Percentiles rank a stretch among this genome's conserved stretches.
Evolutionary conservation across 441 rosid species (phyloP).

Genomic region (Pelargonium australe): DNA sequence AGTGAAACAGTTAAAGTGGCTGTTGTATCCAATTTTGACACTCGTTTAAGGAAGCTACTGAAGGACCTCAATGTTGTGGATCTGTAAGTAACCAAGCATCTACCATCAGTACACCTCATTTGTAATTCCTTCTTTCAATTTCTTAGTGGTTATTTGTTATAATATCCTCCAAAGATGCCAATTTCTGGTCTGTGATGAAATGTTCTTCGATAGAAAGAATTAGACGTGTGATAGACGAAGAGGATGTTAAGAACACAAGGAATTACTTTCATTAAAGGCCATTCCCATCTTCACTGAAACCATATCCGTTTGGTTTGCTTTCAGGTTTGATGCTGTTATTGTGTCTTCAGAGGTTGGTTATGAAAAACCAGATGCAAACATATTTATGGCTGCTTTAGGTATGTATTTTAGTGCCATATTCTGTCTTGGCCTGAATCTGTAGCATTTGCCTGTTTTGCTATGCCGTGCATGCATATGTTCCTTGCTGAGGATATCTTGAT

Average conservation of each 20-base stretch:
- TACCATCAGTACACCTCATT: neutral
- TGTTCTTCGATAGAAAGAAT: too few relatives aligned
- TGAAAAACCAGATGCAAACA: constrained; percentile 71
- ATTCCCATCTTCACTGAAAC: neutral
- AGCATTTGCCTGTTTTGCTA: neutral
- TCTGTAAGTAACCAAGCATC: constrained; percentile 41
- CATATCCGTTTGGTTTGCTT: constrained; percentile 13
- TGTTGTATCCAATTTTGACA: constrained; percentile 81
- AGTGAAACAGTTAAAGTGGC: constrained; percentile 67
- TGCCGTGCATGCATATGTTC: neutral
- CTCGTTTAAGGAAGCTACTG: constrained; percentile 65
- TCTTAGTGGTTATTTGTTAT: neutral
- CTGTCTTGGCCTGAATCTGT: neutral
- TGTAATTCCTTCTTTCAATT: neutral
- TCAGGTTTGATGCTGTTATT: constrained; percentile 74
- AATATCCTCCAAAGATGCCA: neutral
- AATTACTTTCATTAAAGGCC: too few relatives aligned
- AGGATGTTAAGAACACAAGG: too few relatives aligned
- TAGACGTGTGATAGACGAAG: too few relatives aligned
- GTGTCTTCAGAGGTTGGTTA: constrained; percentile 77
- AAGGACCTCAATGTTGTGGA: constrained; percentile 67
- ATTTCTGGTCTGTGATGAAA: neutral
- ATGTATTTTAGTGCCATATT: constrained; percentile 11
- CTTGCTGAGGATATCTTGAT: too few relatives aligned
- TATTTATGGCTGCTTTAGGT: constrained; percentile 74